These are phyloP conservation scores for Vitis hybrid DNA, from an alignment of 177 flowering plant species.

Conservation along the genomic window DNA sequence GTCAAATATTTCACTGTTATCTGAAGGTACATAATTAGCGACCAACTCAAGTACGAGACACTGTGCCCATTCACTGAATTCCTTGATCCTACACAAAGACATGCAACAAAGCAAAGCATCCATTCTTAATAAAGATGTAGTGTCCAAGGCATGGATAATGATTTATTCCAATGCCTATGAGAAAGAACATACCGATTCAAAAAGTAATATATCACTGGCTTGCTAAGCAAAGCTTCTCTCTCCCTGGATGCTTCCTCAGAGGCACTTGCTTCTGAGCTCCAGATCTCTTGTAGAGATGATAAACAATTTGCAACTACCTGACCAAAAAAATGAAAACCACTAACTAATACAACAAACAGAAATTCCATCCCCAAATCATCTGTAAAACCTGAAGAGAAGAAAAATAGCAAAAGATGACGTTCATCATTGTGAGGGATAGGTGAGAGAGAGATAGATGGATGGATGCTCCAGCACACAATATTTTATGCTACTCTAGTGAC, in stretches of 20 bases:
- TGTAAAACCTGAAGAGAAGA: background rate
- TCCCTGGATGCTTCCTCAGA: constrained; percentile 92
- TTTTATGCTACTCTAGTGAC: too few relatives aligned
- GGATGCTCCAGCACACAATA: too few relatives aligned
- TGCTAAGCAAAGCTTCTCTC: constrained; percentile 82
- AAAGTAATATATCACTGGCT: constrained; percentile 76
- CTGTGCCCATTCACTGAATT: constrained; percentile 98
- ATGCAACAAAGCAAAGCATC: background rate
- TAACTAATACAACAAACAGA: constrained; percentile 1
- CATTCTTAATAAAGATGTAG: background rate
- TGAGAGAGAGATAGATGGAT: too few relatives aligned
- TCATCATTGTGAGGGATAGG: too few relatives aligned
- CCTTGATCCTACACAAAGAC: constrained; percentile 70
- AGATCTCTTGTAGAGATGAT: constrained; percentile 86
- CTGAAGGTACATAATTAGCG: constrained; percentile 83
- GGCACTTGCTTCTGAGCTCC: constrained; percentile 70
- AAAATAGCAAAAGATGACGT: background rate
- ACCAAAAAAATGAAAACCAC: constrained; percentile 4
- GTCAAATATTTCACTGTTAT: constrained; percentile 92
- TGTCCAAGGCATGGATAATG: too few relatives aligned
- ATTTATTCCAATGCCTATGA: background rate
- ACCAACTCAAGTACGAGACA: constrained; percentile 90
- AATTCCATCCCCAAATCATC: background rate
- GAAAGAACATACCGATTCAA: constrained; percentile 61
- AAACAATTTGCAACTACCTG: constrained; percentile 98